Conservation (phyloP, 257 asterid genomes). For the Perilla frutescens region DNA sequence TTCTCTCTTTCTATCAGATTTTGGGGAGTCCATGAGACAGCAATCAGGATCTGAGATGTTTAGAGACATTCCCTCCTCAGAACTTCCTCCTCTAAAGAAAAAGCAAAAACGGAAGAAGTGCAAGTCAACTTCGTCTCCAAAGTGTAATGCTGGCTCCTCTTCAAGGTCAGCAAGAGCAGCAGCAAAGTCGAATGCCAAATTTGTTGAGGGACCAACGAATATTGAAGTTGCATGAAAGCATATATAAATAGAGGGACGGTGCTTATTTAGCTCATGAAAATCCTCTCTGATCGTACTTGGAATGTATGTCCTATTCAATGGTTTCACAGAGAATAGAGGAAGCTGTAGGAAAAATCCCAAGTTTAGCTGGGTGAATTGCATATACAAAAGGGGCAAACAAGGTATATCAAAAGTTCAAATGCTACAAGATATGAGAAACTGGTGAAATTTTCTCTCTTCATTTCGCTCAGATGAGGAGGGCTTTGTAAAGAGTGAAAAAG, state of each 20-base stretch:
- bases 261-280: conserved; percentile 26
- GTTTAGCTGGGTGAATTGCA: conserved; percentile 32
- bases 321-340: conserved; percentile 23
- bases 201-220: conserved; percentile 57
- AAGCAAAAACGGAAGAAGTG: conserved; percentile 70
- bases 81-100: conserved; percentile 48
- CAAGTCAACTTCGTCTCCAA: conserved; percentile 60
- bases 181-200: conserved; percentile 58
- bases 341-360: conserved; percentile 27
- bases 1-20: conserved; percentile 44
- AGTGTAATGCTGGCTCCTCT: conserved; percentile 51
- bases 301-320: conserved; percentile 4
- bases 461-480: conserved; percentile 38
- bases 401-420: conserved; percentile 22
- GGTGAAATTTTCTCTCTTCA: conserved; percentile 29
- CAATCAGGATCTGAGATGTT: conserved; percentile 50
- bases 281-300: conserved; percentile 34
- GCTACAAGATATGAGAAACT: conserved; percentile 21
- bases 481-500: conserved; percentile 48
- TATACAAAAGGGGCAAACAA: background rate
- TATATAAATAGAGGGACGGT: background rate
- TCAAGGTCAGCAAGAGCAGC: conserved; percentile 56
- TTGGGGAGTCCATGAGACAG: conserved; percentile 50
- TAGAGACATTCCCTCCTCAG: conserved; percentile 47
- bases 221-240: conserved; percentile 66